Base-by-base conservation (phyloP, 208 protist genomes). In the Leishmania major region DNA sequence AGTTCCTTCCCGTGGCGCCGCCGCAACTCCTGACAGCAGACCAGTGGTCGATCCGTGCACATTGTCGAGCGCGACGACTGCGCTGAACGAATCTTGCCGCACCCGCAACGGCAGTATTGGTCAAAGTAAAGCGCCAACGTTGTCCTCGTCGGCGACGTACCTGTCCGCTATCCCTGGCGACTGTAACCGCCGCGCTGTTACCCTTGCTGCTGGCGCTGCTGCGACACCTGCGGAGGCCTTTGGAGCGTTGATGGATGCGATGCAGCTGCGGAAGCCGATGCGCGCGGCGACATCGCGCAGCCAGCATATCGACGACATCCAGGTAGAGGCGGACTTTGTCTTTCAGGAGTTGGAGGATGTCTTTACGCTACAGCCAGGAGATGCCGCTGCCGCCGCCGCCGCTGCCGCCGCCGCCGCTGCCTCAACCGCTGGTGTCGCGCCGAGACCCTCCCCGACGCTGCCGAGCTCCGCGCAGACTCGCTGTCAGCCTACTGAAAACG, bases 281-380 rank as follows among this genome's bases (percentile, higher is more conserved):
- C 81, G 78, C 51, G 45, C 75, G 25, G 70, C 62, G 13, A 86
- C 87, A 73, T 67, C 57, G 37, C 49, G 60, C 77, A 64, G n/a
- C 8, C 83, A 78, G 45, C 84, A 89, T 51, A 49, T 92, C 15
- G 92, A 95, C 67, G 82, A 71, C n/a, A 90, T 92, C 57, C 83
- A 95, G 47, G 71, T 84, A 47, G 83, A 90, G 84, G 87, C 89
- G 73, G 85, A 93, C 64, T 43, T 66, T 19, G 89, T 90, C 1
- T 95, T 89, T 82, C 78, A 88, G 3, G 85, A 75, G 62, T 69
- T 95, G 75, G 84, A 90, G 45, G 84, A 90, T 69, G 91, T 87
- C 37, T 95, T 92, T 81, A 77, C 43, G 47, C 71, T 92, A 35
- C 43, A 73, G 37, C 82, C 84, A 10, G 88, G 86, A 8, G 91